Conservation (phyloP, 805 yeast species). For the Groenewaldozyma salmanticensis region DNA sequence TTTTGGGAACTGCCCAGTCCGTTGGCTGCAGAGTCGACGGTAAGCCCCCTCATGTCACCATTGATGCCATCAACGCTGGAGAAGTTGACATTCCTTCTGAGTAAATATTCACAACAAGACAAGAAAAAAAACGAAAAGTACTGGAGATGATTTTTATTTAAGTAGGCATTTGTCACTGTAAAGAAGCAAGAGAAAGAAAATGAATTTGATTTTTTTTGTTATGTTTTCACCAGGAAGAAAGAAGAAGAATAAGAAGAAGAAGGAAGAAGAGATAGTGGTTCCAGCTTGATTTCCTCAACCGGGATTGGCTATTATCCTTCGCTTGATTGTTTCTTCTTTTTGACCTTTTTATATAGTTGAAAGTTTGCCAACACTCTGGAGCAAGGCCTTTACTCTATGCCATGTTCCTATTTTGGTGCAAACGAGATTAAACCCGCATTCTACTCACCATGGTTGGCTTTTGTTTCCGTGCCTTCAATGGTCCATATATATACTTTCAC, state of each 20-base stretch:
- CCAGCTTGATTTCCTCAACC: too few relatives aligned
- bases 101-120: constrained; percentile 7
- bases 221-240: constrained; percentile 9
- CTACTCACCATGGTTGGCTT: constrained; percentile 60
- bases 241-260: constrained; percentile 1
- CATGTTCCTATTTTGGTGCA: constrained; percentile 86
- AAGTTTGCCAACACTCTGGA: constrained; percentile 93
- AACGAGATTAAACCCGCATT: constrained; percentile 61
- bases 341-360: neutral
- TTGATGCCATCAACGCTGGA: constrained; percentile 97
- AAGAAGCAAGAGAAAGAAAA: neutral
- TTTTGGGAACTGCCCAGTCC: constrained; percentile 99
- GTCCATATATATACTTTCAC: constrained; percentile 54
- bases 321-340: neutral
- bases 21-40: constrained; percentile 99
- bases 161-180: constrained; percentile 4
- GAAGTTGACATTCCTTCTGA: constrained; percentile 58
- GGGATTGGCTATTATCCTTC: too few relatives aligned
- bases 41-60: constrained; percentile 98
- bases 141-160: neutral
- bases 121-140: constrained; percentile 2
- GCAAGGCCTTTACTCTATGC: constrained; percentile 50
- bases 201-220: constrained; percentile 1
- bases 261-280: too few relatives aligned
- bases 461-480: constrained; percentile 37